phyloP scores from a whole-genome alignment of 1,284 basidiomycete genomes.

The Ustilago tritici region DNA sequence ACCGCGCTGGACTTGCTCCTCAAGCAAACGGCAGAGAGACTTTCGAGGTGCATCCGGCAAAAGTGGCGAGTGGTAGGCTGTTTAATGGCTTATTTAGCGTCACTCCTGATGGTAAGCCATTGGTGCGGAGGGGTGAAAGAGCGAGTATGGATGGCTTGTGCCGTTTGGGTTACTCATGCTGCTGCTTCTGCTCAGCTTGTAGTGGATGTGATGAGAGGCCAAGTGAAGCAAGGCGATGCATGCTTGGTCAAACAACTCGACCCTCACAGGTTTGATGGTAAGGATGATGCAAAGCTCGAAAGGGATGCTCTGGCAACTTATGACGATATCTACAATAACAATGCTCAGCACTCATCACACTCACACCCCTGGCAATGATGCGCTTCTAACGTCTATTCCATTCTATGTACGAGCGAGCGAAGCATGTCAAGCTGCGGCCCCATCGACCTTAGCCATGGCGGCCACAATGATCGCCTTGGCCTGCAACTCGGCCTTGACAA shows the following conservation, averaged over 20 bases:
- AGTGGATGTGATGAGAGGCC: slow-evolving; percentile 7
- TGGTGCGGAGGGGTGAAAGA: slow-evolving; percentile 5
- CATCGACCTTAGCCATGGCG: slow-evolving; percentile 28
- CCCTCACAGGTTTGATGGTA: slow-evolving; percentile 10
- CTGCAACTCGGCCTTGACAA: slow-evolving; percentile 29
- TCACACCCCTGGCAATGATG: not conserved
- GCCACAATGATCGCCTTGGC: slow-evolving; percentile 34
- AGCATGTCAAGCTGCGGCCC: not conserved
- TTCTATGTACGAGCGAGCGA: not conserved
- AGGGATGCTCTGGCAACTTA: slow-evolving; percentile 9
- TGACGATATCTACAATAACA: slow-evolving; percentile 29
- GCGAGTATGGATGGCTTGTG: slow-evolving; percentile 12
- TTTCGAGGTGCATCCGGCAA: not conserved
- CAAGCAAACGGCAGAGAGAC: not conserved
- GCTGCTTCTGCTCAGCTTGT: slow-evolving; percentile 17
- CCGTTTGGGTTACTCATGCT: slow-evolving; percentile 22
- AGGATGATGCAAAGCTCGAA: not conserved
- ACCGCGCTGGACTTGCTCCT: not conserved
- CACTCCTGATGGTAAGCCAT: slow-evolving; percentile 20
- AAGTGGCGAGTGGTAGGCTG: not conserved
- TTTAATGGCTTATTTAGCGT: slow-evolving; percentile 28
- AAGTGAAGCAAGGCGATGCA: not conserved
- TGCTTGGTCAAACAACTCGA: slow-evolving; percentile 9
- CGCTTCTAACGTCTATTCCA: not conserved
- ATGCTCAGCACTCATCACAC: slow-evolving; percentile 1